Percentiles rank a stretch among this genome's conserved stretches.
These are phyloP conservation scores for Carex myosuroides DNA, from an alignment of 176 grass and related monocot genomes.

Conservation along the genomic window DNA sequence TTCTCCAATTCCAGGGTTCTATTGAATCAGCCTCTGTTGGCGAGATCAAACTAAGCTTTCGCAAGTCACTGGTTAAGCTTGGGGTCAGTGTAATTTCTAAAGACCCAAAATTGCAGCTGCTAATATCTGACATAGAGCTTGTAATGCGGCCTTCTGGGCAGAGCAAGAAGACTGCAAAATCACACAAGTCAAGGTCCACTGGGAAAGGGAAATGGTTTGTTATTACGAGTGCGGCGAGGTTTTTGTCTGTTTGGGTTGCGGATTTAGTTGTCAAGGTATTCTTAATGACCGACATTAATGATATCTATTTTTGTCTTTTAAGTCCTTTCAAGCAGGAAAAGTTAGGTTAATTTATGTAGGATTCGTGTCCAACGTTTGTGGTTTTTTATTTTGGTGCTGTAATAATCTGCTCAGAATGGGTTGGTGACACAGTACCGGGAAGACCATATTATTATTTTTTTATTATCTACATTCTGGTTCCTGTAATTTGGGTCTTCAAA, in stretches of 20 bases:
- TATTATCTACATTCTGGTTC: neutral
- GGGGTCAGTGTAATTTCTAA: conserved; percentile 91
- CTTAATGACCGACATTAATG: conserved; percentile 1
- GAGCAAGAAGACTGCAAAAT: conserved; percentile 52
- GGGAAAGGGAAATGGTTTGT: conserved; percentile 99
- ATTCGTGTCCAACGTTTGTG: neutral
- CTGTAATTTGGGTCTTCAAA: neutral
- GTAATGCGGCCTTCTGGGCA: conserved; percentile 50
- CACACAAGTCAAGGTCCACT: conserved; percentile 59
- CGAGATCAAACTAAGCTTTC: conserved; percentile 97
- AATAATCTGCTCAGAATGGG: neutral
- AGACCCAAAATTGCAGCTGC: conserved; percentile 86
- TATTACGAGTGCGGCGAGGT: conserved; percentile 71
- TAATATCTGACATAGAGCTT: conserved; percentile 95
- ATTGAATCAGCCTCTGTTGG: conserved; percentile 82
- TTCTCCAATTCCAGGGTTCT: conserved; percentile 52
- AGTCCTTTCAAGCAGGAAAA: neutral
- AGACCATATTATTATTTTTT: too few relatives aligned
- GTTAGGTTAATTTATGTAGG: neutral
- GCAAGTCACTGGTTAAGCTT: conserved; percentile 93
- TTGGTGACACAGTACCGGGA: neutral
- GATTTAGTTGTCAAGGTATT: conserved; percentile 94
- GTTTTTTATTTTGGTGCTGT: conserved; percentile 1
- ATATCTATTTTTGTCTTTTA: neutral
- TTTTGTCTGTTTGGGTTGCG: conserved; percentile 76